Evolutionary conservation across 202 grass and related monocot species (phyloP), one percentile per base, ranked within the genome.

Genomic region (Tripidium arundinaceum): DNA sequence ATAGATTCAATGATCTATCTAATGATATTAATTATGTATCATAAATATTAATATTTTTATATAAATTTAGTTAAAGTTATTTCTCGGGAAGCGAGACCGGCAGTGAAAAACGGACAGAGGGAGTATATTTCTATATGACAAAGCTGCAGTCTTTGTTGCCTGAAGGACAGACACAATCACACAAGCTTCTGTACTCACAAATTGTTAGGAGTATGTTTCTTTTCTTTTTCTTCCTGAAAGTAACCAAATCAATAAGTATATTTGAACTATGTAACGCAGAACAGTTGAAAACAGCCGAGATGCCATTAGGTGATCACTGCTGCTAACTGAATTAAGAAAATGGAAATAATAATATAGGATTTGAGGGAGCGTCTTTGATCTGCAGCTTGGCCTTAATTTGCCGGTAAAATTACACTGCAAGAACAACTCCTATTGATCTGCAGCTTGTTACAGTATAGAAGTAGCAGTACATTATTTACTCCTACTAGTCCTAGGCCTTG

Each of bases 381-480:
- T 15, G 15, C 52, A 61, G 28, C 12, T 5, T 59, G 36, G 36
- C 34, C 33, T 45, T 43, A 29, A 81, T 36, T 42, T 82, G 28
- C 13, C 1, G 15, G 29, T 74, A 11, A 64, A 62, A 8, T 41
- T 49, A 28, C 15, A 41, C 11, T 46, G 45, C 62, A 78, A 65
- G 62, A 33, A 33, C 31, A 33, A 33, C 2, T 2, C 31, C 31
- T 33, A 33, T 33, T 33, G 31, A 66, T 16, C 27, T 81, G 24
- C 16, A 12, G 28, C 27, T 10, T 7, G 18, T 70, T 50, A 19
- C 47, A 50, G n/a, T n/a, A n/a, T n/a, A n/a, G n/a, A n/a, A n/a
- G n/a, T n/a, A n/a, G n/a, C n/a, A n/a, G 14, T 62, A 81, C 57
- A 73, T 76, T 68, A 34, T 59, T 59, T 59, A 59, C 36, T 43